phyloP scores from a whole-genome alignment of 768 basidiomycete genomes.

The Pleurotus tuber-regium region DNA sequence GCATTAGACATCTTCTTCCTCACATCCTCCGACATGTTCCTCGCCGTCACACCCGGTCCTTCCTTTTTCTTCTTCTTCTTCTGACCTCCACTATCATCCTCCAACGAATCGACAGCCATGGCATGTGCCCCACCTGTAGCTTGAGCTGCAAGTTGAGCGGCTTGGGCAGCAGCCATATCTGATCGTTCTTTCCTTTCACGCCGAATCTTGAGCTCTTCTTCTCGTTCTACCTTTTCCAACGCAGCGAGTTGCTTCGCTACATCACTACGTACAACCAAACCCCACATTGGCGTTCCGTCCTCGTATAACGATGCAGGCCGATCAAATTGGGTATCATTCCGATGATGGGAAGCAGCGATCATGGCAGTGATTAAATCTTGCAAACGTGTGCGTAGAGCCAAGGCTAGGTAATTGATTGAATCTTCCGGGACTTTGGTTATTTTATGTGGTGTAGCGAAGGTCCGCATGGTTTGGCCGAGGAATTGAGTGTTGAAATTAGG shows the following conservation, averaged over 20 bases:
- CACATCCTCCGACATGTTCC: conserved; percentile 91
- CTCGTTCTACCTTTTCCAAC: conserved; percentile 77
- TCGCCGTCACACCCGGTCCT: conserved; percentile 78
- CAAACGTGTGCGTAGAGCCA: conserved; percentile 74
- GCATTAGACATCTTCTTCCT: conserved; percentile 91
- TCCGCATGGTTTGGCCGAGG: conserved; percentile 66
- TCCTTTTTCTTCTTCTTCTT: conserved; percentile 86
- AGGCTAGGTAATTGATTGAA: conserved; percentile 71
- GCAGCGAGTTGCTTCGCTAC: conserved; percentile 74
- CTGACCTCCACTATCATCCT: conserved; percentile 49
- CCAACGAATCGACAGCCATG: conserved; percentile 25
- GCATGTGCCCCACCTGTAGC: conserved; percentile 35
- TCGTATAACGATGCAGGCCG: conserved; percentile 63
- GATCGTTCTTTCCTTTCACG: conserved; percentile 77
- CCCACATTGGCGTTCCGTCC: conserved; percentile 80
- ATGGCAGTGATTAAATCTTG: conserved; percentile 66
- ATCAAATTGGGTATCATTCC: conserved; percentile 69
- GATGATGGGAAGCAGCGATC: conserved; percentile 66
- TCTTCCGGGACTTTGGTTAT: conserved; percentile 68
- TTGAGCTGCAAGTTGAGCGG: conserved; percentile 61
- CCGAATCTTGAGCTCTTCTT: conserved; percentile 76
- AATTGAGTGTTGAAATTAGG: conserved; percentile 69
- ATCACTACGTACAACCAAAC: conserved; percentile 71
- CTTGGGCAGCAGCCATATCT: conserved; percentile 69
- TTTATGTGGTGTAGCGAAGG: conserved; percentile 65